Evolutionary conservation across 2,329 filamentous ascomycete genomes (phyloP).

Genomic region (Penicillium paneum): DNA sequence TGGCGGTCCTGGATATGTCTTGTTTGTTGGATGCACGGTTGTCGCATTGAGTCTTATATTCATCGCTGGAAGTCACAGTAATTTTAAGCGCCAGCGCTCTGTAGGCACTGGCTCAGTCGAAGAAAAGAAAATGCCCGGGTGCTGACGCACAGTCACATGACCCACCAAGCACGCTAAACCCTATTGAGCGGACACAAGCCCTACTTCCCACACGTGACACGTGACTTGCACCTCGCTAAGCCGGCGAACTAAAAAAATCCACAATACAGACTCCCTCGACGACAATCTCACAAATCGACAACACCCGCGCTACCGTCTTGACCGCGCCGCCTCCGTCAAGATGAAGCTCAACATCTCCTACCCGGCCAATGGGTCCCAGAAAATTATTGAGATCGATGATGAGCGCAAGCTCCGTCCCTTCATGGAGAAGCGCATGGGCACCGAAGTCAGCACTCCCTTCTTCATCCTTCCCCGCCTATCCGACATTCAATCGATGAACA

Average conservation of each 20-base stretch:
- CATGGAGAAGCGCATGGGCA: constrained; percentile 91
- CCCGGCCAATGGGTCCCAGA: constrained; percentile 99
- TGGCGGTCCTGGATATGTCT: background rate
- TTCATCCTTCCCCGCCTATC: constrained; percentile 15
- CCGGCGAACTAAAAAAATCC: constrained; percentile 38
- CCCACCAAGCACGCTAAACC: constrained; percentile 25
- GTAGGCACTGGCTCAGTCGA: background rate
- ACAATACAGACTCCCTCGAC: constrained; percentile 37
- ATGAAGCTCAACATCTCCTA: constrained; percentile 81
- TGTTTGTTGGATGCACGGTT: background rate
- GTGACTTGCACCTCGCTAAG: constrained; percentile 41
- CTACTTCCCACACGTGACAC: constrained; percentile 29
- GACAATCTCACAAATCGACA: constrained; percentile 43
- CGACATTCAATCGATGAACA: constrained; percentile 6
- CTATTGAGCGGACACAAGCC: constrained; percentile 11
- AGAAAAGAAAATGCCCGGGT: background rate
- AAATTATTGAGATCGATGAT: constrained; percentile 98
- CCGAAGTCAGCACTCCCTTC: constrained; percentile 43
- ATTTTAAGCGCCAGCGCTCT: background rate
- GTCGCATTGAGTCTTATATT: background rate
- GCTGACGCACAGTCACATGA: background rate
- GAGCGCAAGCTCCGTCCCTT: constrained; percentile 98
- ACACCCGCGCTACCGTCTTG: constrained; percentile 47
- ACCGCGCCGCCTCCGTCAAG: constrained; percentile 52
- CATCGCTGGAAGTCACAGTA: background rate